phyloP scores from a whole-genome alignment of 345 rosid genomes.

The Trapa bicornis region DNA sequence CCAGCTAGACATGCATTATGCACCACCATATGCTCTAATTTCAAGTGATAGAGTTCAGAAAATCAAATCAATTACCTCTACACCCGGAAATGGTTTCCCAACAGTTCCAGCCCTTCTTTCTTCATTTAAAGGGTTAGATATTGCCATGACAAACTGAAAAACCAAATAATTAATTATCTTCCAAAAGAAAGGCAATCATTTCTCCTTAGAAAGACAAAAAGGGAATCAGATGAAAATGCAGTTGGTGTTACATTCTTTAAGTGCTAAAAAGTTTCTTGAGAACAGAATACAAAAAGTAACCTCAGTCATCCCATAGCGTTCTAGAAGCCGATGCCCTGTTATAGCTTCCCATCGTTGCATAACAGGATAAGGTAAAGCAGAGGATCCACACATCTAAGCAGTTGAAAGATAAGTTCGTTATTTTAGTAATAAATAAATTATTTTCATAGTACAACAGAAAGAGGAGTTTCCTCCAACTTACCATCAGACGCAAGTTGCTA shows the following conservation, averaged over 20 bases:
- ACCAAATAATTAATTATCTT: not conserved
- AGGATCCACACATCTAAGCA: constrained; percentile 86
- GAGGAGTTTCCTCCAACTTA: constrained; percentile 15
- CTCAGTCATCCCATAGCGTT: constrained; percentile 99
- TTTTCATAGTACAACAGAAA: not conserved
- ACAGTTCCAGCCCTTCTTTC: constrained; percentile 84
- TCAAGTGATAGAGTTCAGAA: not conserved
- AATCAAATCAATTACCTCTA: constrained; percentile 42
- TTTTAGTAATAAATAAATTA: not conserved
- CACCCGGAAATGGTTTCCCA: constrained; percentile 92
- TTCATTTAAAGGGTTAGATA: constrained; percentile 78
- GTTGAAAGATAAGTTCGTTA: not conserved
- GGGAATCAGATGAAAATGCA: not conserved
- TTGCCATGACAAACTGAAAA: constrained; percentile 82
- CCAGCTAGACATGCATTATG: not conserved
- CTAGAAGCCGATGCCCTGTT: constrained; percentile 90
- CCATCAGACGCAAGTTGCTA: constrained; percentile 76
- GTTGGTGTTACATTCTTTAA: not conserved
- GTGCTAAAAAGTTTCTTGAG: not conserved
- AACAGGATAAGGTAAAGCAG: constrained; percentile 90
- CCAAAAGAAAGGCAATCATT: not conserved
- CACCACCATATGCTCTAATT: not conserved
- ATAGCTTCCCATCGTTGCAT: constrained; percentile 92
- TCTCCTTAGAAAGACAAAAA: not conserved
- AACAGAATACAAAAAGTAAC: constrained; percentile 17